phyloP scores from a whole-genome alignment of 2,329 filamentous ascomycete species.

The Ophiocordyceps sinensis region DNA sequence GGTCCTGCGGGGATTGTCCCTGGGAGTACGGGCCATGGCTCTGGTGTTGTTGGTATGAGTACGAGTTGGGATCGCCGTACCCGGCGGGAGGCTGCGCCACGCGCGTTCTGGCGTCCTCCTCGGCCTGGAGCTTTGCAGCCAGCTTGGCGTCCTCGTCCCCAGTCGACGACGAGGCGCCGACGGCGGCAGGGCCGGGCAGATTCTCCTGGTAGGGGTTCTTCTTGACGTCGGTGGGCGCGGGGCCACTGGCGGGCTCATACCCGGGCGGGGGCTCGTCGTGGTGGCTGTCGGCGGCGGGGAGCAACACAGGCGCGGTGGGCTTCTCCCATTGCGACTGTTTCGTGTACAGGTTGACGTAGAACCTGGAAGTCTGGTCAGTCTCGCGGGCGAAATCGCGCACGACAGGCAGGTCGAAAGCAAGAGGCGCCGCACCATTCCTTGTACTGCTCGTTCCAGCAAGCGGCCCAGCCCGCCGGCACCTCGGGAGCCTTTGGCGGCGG shows the following conservation, averaged over 20 bases:
- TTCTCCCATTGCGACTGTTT: slow-evolving; percentile 86
- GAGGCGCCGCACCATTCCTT: slow-evolving; percentile 50
- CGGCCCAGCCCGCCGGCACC: slow-evolving; percentile 56
- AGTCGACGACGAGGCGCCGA: slow-evolving; percentile 11
- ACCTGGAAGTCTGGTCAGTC: slow-evolving; percentile 35
- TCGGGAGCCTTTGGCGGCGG: slow-evolving; percentile 51
- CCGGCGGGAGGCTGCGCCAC: slow-evolving; percentile 18
- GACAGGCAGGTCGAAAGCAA: neutral
- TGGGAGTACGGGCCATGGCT: slow-evolving; percentile 10
- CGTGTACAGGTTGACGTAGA: slow-evolving; percentile 81
- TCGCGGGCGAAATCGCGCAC: neutral
- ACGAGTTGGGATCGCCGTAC: slow-evolving; percentile 15
- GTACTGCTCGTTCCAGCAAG: slow-evolving; percentile 77
- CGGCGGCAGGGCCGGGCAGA: slow-evolving; percentile 18
- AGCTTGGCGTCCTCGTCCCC: slow-evolving; percentile 55
- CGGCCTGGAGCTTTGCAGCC: slow-evolving; percentile 65
- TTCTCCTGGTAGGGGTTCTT: slow-evolving; percentile 51
- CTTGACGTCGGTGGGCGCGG: slow-evolving; percentile 41
- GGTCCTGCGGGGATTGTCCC: slow-evolving; percentile 19
- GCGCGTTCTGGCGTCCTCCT: slow-evolving; percentile 55
- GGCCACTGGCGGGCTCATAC: slow-evolving; percentile 36
- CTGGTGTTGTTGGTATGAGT: slow-evolving; percentile 8
- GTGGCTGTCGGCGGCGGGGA: slow-evolving; percentile 25
- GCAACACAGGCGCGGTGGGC: slow-evolving; percentile 54
- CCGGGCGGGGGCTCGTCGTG: slow-evolving; percentile 52